Evolutionary conservation across 371 early-diverging fungal species (phyloP), one percentile per base, ranked within the genome.

Genomic region (Umbelopsis sp.): DNA sequence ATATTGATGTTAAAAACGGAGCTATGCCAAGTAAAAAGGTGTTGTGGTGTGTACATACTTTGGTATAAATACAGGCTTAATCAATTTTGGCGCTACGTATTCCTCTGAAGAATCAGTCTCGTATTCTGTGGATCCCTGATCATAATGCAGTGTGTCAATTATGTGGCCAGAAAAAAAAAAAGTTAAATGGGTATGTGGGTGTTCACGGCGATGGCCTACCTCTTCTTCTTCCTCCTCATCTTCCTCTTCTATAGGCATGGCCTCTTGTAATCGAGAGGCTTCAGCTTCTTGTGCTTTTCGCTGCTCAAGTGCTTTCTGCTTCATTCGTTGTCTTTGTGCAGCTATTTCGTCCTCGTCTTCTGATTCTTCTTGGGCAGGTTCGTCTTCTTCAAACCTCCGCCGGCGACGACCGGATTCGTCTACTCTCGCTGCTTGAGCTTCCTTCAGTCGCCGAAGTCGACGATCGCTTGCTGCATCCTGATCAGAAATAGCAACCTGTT

Each of bases 31-130:
- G 29, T 41, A 41, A 10, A 38, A 41, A 7, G 12, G 5, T 41
- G 41, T 41, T 41, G 41, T 41, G 41, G 12, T 41, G 7, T 41
- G 12, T 12, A 41, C 73, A 72, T 83, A 93, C 92, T 92, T 94
- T 80, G 92, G 90, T 66, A 94, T 87, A 83, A 96, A 96, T 12
- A 93, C 89, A 5, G 96, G 96, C 69, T 93, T 94, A 20, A 79
- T 73, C 35, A 79, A 75, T 50, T 76, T 76, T 11, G 82, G 70
- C 24, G 77, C 70, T 44, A 75, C 78, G 50, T 83, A 81, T 50
- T 82, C 82, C 63, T 87, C 87, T 69, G 80, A 81, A 50, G 87
- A 85, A 29, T 86, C 86, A 29, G 85, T 88, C 65, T 89, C 81
- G 64, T 91, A 90, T 69, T 91, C 90, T 77, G 74, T 88, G 66